phyloP scores from a whole-genome alignment of 1,284 basidiomycete genomes.

The Sparassis latifolia region DNA sequence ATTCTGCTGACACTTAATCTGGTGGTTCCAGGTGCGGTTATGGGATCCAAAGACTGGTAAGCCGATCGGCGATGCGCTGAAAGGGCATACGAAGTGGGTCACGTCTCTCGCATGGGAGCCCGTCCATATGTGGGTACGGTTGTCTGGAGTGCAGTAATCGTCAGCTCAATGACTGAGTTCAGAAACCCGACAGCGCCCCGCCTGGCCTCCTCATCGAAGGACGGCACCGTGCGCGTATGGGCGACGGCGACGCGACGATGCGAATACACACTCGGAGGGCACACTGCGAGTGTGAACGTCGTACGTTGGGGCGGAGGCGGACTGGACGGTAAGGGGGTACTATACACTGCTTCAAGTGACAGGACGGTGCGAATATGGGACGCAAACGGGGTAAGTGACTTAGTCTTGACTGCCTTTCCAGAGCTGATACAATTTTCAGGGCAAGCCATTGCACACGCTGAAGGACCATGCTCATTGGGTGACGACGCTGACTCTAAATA shows the following conservation, averaged over 20 bases:
- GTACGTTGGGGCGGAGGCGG: conserved; percentile 92
- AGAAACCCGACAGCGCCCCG: conserved; percentile 76
- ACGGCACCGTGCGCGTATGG: conserved; percentile 94
- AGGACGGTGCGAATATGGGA: conserved; percentile 94
- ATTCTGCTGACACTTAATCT: background rate
- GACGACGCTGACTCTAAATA: conserved; percentile 92
- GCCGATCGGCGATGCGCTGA: conserved; percentile 76
- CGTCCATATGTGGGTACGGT: conserved; percentile 67
- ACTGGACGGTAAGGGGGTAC: conserved; percentile 60
- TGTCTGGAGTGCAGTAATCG: background rate
- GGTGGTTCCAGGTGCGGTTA: conserved; percentile 53
- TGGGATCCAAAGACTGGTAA: conserved; percentile 92
- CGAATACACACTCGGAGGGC: conserved; percentile 88
- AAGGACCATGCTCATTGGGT: conserved; percentile 99
- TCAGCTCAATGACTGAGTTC: conserved; percentile 3
- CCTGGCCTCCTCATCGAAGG: conserved; percentile 92
- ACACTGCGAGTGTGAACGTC: conserved; percentile 91
- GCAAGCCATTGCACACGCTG: conserved; percentile 64
- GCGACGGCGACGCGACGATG: conserved; percentile 65
- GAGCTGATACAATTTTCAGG: conserved; percentile 33
- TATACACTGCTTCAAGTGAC: conserved; percentile 95
- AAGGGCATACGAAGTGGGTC: conserved; percentile 96
- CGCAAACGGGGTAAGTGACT: conserved; percentile 58
- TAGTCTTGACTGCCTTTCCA: background rate
- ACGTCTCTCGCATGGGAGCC: conserved; percentile 97